Percentiles rank a stretch among this genome's conserved stretches.
phyloP scores from a whole-genome alignment of 129 eudicot species.

The sunflower (Helianthus annuus) region HanXRQr2.0-SUNRISE NC_035433.2:107305921-107306420 shows the following conservation, averaged over 20 bases:
- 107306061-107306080: background rate
- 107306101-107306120: background rate
- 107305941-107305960: no score
- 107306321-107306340: conserved; percentile 44
- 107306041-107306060: no score
- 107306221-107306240: conserved; percentile 26
- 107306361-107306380: conserved; percentile 51
- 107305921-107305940: no score
- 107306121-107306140: background rate
- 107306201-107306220: conserved; percentile 18
- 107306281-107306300: conserved; percentile 49
- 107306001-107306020: no score
- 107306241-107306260: conserved; percentile 41
- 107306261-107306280: conserved; percentile 42
- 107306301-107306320: conserved; percentile 42
- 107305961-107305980: no score
- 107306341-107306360: conserved; percentile 46
- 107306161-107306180: background rate
- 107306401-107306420: conserved; percentile 24
- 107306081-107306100: background rate
- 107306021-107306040: no score
- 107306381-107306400: conserved; percentile 20
- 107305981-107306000: no score
- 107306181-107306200: background rate
- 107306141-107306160: background rate